These are phyloP conservation scores for Vitis hybrid DNA, from an alignment of 177 flowering plant species.

Conservation along the genomic window DNA sequence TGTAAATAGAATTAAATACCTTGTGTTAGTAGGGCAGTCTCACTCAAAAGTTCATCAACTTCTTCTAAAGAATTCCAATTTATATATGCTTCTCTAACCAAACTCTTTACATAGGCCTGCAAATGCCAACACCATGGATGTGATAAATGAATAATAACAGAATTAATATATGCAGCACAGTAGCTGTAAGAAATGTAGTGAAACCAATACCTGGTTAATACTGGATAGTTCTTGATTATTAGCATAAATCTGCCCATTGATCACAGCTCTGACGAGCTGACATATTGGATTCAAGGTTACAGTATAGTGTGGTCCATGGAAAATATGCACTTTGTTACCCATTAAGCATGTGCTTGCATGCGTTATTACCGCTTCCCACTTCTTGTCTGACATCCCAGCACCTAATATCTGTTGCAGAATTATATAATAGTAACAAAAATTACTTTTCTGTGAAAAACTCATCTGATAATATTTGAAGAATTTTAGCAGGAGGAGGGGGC, in stretches of 20 bases:
- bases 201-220: conserved; percentile 29
- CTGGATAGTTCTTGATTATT: conserved; percentile 14
- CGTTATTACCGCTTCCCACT: conserved; percentile 62
- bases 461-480: neutral
- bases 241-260: conserved; percentile 35
- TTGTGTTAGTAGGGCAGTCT: conserved; percentile 36
- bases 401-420: conserved; percentile 57
- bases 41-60: conserved; percentile 31
- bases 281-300: conserved; percentile 55
- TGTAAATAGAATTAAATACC: conserved; percentile 17
- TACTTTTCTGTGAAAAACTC: too few species aligned
- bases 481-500: neutral
- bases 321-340: conserved; percentile 52
- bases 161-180: too few species aligned
- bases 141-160: neutral
- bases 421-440: neutral
- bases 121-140: neutral
- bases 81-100: conserved; percentile 45
- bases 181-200: neutral
- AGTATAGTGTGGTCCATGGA: conserved; percentile 13
- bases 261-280: conserved; percentile 38
- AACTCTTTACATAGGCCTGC: conserved; percentile 36
- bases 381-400: conserved; percentile 70
- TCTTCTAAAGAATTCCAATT: conserved; percentile 50
- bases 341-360: conserved; percentile 61